Percentiles rank a stretch among this genome's conserved stretches.
Conservation (phyloP, 495 filamentous ascomycete species). For the Xylaria curta region DNA sequence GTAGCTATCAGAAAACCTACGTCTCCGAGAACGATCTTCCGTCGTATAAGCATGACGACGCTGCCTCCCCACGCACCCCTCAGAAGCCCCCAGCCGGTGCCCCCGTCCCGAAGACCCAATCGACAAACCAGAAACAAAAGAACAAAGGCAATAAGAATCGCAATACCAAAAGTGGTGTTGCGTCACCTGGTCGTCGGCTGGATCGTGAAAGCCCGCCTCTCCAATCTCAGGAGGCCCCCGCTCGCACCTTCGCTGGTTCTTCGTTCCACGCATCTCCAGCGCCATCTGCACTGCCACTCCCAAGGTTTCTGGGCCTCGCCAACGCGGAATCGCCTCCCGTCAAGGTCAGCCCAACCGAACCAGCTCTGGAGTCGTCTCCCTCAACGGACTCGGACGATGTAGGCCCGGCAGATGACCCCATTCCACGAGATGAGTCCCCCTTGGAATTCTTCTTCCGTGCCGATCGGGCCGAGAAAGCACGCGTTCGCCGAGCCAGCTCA, state of each 20-base stretch:
- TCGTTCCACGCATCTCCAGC: constrained; percentile 96
- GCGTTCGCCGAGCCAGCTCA: constrained; percentile 57
- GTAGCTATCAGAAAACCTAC: constrained; percentile 49
- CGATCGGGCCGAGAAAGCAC: constrained; percentile 75
- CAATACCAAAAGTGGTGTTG: constrained; percentile 37
- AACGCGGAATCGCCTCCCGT: constrained; percentile 66
- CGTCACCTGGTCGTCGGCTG: constrained; percentile 45
- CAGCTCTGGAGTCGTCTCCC: constrained; percentile 45
- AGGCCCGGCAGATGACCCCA: constrained; percentile 42
- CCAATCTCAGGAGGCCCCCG: constrained; percentile 46
- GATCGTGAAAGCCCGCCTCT: constrained; percentile 46
- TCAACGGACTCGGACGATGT: constrained; percentile 51
- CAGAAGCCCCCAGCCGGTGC: constrained; percentile 36
- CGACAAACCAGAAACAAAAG: constrained; percentile 40
- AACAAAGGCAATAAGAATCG: constrained; percentile 45
- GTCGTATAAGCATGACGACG: constrained; percentile 28
- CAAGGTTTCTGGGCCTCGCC: constrained; percentile 87
- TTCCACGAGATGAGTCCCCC: constrained; percentile 64
- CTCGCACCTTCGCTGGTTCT: constrained; percentile 83
- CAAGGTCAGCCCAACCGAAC: constrained; percentile 37
- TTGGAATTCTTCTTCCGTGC: constrained; percentile 89
- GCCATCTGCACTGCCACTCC: constrained; percentile 89
- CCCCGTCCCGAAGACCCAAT: constrained; percentile 41
- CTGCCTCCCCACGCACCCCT: constrained; percentile 46
- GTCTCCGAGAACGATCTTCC: constrained; percentile 57